Base-by-base conservation (phyloP, 2,329 filamentous ascomycete genomes). In the Bipolaris oryzae region DNA sequence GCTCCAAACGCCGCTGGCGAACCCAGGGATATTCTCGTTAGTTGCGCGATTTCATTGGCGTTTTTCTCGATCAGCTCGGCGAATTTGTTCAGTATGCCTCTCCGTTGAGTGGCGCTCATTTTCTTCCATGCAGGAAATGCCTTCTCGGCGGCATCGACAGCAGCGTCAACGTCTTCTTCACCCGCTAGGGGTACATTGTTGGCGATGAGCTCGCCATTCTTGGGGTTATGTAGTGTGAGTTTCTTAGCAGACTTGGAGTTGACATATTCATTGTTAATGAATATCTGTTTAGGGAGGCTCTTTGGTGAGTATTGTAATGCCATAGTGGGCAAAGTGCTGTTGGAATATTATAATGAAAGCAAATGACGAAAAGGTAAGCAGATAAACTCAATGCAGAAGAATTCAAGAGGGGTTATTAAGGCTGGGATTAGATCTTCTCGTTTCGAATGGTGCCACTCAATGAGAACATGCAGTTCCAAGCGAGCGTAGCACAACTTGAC, bases 171-270 rank as follows among this genome's bases (percentile, higher is more conserved):
- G 64, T 73, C 68, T 33, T 77, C 68, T 48, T 78, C 73, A n/a
- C 77, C 78, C n/a, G 79, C 79, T 2, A 77, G 58, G 28, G 73
- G 70, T 13, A 85, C 77, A 41, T 83, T 77, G 55, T 82, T 74
- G n/a, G 80, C 77, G 1, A 85, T 76, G 9, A 83, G 66, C 2
- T 78, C 77, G 50, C 78, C 79, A 64, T 84, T 78, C 47, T 77
- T 79, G 9, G 83, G 83, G 60, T 81, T 84, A 71, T 76, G 70
- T 4, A 83, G 69, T n/a, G 77, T 73, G 35, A 84, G 74, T 49
- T 79, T 84, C 64, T 80, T 79, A 25, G 71, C 55, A 62, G 70
- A 77, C 52, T 79, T 69, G 7, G 74, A 66, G 39, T 71, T 61
- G 34, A 75, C 72, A 34, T 72, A 75, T 67, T 77, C 71, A 53